phyloP scores from a whole-genome alignment of 495 filamentous ascomycete species.

The Astrocystis sublimbata region DNA sequence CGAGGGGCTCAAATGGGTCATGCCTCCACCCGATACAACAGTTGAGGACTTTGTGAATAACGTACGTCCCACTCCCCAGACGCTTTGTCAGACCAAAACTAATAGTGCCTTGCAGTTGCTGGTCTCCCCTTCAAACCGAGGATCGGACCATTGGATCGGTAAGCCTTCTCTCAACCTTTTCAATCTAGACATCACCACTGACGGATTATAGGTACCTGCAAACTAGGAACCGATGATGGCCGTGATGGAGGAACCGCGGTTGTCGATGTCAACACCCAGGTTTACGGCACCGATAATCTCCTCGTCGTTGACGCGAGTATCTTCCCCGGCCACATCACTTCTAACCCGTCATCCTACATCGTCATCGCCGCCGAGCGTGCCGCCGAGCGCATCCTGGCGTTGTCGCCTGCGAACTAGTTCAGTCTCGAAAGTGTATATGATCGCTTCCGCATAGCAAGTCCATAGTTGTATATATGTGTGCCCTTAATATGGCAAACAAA shows the following conservation, averaged over 20 bases:
- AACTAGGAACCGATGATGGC: constrained; percentile 62
- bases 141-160: constrained; percentile 62
- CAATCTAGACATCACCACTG: not conserved
- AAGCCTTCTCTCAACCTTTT: not conserved
- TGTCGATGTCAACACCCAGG: constrained; percentile 64
- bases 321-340: constrained; percentile 54
- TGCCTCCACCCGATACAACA: constrained; percentile 48
- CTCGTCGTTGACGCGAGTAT: constrained; percentile 58
- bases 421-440: constrained; percentile 21
- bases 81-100: constrained; percentile 10
- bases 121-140: constrained; percentile 49
- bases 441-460: not conserved
- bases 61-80: constrained; percentile 11
- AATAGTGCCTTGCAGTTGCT: constrained; percentile 31
- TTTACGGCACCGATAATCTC: constrained; percentile 66
- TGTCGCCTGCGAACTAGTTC: constrained; percentile 24
- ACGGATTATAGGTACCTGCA: constrained; percentile 43
- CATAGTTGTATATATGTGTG: constrained; percentile 7
- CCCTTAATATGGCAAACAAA: not conserved
- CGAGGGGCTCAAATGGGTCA: constrained; percentile 48
- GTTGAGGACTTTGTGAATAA: constrained; percentile 53
- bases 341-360: constrained; percentile 56
- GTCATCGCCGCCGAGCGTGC: constrained; percentile 56
- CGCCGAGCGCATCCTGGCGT: constrained; percentile 46
- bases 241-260: constrained; percentile 56